These are phyloP conservation scores for Eucalyptus marginata DNA, from an alignment of 345 rosid genomes.

Conservation along the genomic window DNA sequence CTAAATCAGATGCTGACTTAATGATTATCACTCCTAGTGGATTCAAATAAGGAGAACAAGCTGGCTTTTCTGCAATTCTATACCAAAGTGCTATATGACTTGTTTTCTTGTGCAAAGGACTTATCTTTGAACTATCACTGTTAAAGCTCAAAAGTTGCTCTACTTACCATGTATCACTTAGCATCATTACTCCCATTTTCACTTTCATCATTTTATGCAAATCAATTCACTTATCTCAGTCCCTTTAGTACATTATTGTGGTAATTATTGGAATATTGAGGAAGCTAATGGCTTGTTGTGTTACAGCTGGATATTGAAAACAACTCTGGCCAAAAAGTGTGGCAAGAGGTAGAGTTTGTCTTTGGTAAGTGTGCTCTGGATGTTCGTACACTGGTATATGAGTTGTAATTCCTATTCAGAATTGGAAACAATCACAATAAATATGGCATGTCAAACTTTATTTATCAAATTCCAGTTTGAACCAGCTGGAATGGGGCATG, in stretches of 20 bases:
- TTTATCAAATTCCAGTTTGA: neutral
- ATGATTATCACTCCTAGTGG: neutral
- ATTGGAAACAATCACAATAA: neutral
- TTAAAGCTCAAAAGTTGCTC: neutral
- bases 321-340: slow-evolving; percentile 69
- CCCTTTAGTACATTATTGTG: neutral
- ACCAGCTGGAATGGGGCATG: neutral
- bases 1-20: neutral
- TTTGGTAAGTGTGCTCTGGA: slow-evolving; percentile 51
- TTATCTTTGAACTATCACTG: neutral
- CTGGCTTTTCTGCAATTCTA: neutral
- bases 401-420: neutral
- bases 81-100: neutral
- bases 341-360: slow-evolving; percentile 83
- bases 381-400: neutral
- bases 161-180: neutral
- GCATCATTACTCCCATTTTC: neutral
- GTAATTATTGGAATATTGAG: neutral
- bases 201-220: neutral
- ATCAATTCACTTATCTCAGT: neutral
- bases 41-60: neutral
- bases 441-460: neutral
- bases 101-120: neutral
- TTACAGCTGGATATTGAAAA: slow-evolving; percentile 90
- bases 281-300: neutral